Base-by-base conservation (phyloP, 371 early-diverging fungal species). In the Capniomyces stellatus region DNA sequence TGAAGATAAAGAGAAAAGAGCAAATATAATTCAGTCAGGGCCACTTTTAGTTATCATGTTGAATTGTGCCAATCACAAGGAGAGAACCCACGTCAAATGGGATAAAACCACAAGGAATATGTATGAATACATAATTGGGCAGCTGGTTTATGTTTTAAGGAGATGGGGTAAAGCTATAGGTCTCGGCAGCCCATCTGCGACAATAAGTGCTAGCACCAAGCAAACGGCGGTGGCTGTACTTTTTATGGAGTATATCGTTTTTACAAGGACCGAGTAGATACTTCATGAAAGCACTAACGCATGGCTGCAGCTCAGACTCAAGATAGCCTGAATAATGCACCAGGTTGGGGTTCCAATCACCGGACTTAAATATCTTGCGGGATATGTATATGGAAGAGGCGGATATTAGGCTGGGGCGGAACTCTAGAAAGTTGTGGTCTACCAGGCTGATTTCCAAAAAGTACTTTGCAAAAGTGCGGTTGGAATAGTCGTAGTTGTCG, bases 361-460 rank as follows among this genome's bases (percentile, higher is more conserved):
- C 81, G 2, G 77, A 63, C 29, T 74, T 70, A 29, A 93, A 77
- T 79, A 98, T 89, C 53, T 77, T 74, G 43, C 93, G 76, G 1
- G 99, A 87, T 4, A 98, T 70, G 73, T 79, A 94, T 41, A 93
- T 65, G 18, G 84, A 71, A 1, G 94, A 79, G 0, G 87, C 89
- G 2, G 98, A 91, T 27, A 89, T 66, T 53, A 76, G 61, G 22
- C 89, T 90, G 0, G 95, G 89, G 15, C 78, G 66, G 25, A 69
- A 78, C 29, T 56, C 56, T 43, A 95, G 65, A 58, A 94, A 87
- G 19, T 74, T 69, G 56, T 92, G 79, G 66, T 96, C 92, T 22
- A 98, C 63, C 13, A 89, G 71, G 15, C 89, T 75, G 3, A 94
- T 74, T 72, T 99, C 99, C 82, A 98, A 81, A 52, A 99, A 76